phyloP scores from a whole-genome alignment of 768 basidiomycete species.

The Kwoniella bestiolae region DNA sequence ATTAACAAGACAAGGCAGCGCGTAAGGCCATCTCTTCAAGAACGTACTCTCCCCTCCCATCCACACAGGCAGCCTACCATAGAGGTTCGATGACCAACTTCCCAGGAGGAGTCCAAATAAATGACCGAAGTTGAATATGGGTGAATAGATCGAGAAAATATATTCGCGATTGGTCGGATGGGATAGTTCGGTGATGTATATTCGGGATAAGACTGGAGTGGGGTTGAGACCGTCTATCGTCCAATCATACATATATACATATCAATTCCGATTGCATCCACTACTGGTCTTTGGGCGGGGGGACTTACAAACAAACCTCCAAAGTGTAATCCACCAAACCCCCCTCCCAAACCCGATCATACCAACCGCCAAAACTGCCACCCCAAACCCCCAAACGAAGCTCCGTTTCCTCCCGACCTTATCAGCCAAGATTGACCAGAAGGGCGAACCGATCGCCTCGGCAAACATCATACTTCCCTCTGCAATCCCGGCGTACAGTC shows the following conservation, averaged over 20 bases:
- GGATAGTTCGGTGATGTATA: constrained; percentile 32
- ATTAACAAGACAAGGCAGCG: constrained; percentile 37
- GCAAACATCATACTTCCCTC: constrained; percentile 45
- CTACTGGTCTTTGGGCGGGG: too few relatives aligned
- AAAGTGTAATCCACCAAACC: constrained; percentile 43
- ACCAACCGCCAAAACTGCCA: constrained; percentile 6
- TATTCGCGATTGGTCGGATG: constrained; percentile 36
- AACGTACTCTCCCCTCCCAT: constrained; percentile 32
- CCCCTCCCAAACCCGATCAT: constrained; percentile 37
- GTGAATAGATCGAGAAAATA: constrained; percentile 42
- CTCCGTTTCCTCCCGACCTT: constrained; percentile 34
- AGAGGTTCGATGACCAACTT: constrained; percentile 29
- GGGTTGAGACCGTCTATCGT: constrained; percentile 41
- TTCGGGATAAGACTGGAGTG: constrained; percentile 27
- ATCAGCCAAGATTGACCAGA: constrained; percentile 43
- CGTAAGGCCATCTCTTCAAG: constrained; percentile 38
- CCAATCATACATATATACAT: too few relatives aligned
- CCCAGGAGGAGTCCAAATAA: constrained; percentile 41
- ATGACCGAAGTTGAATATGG: constrained; percentile 32
- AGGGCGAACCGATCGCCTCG: constrained; percentile 38
- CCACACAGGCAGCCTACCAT: constrained; percentile 34
- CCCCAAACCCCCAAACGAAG: constrained; percentile 34
- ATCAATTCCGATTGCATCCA: too few relatives aligned
- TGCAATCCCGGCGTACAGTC: constrained; percentile 32
- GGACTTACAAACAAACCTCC: constrained; percentile 41